Evolutionary conservation across 2,329 filamentous ascomycete species (phyloP).

Genomic region (Beauveria australis): DNA sequence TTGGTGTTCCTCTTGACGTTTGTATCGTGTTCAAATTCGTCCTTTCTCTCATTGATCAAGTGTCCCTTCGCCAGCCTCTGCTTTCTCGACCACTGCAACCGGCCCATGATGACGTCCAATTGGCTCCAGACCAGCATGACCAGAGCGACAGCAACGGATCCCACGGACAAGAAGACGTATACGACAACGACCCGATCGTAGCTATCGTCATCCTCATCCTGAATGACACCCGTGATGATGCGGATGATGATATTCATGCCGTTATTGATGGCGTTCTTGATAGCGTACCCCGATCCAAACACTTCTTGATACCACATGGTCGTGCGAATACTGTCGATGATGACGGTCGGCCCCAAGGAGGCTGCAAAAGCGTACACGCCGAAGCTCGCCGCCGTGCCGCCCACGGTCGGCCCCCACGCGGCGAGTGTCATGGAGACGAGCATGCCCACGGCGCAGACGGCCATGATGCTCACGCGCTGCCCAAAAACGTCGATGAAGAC

Average conservation of each 20-base stretch:
- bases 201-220: constrained; percentile 47
- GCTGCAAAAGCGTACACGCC: constrained; percentile 50
- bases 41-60: constrained; percentile 33
- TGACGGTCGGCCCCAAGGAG: constrained; percentile 47
- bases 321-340: constrained; percentile 54
- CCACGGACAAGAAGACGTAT: constrained; percentile 45
- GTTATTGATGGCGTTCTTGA: constrained; percentile 57
- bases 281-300: constrained; percentile 50
- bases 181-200: constrained; percentile 48
- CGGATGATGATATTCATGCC: constrained; percentile 54
- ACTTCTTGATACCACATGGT: constrained; percentile 51
- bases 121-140: constrained; percentile 31
- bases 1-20: constrained; percentile 28
- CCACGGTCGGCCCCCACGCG: constrained; percentile 38
- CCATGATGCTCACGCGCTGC: constrained; percentile 43
- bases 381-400: constrained; percentile 50
- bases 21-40: constrained; percentile 28
- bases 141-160: constrained; percentile 36
- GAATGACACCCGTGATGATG: constrained; percentile 48
- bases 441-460: constrained; percentile 44
- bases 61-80: constrained; percentile 38
- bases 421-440: constrained; percentile 45
- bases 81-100: constrained; percentile 51
- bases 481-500: constrained; percentile 49
- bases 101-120: constrained; percentile 33